Conservation (phyloP, 352 stramenopile species). For the Lagenidium sp. region DNA sequence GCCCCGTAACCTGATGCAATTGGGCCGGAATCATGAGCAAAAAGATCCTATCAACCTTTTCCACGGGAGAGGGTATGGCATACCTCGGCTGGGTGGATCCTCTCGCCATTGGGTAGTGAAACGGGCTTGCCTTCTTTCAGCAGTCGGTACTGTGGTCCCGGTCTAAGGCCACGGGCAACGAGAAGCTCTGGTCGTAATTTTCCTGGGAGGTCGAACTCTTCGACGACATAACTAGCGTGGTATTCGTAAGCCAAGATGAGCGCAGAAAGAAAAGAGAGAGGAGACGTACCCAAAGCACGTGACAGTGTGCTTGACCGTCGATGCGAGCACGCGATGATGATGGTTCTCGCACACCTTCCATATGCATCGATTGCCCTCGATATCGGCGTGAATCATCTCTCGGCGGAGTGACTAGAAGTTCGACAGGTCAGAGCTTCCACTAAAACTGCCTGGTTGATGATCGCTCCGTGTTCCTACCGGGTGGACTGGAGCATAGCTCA, state of each 20-base stretch:
- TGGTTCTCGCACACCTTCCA: slow-evolving; percentile 74
- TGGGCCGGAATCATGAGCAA: too few relatives aligned
- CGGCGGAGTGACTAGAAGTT: slow-evolving; percentile 47
- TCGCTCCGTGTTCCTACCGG: slow-evolving; percentile 20
- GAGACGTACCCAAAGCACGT: slow-evolving; percentile 61
- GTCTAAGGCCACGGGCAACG: slow-evolving; percentile 66
- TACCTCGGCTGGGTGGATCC: slow-evolving; percentile 78
- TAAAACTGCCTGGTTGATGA: too few relatives aligned
- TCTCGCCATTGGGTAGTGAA: slow-evolving; percentile 64
- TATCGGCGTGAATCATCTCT: slow-evolving; percentile 44
- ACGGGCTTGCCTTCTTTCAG: slow-evolving; percentile 86
- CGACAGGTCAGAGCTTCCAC: too few relatives aligned
- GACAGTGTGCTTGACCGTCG: slow-evolving; percentile 67
- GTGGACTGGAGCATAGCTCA: slow-evolving; percentile 44
- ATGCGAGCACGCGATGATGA: slow-evolving; percentile 47
- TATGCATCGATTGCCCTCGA: slow-evolving; percentile 39
- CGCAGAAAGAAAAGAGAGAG: neutral
- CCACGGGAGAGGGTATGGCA: neutral
- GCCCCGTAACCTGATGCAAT: slow-evolving; percentile 57
- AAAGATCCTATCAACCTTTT: too few relatives aligned
- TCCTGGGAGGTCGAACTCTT: slow-evolving; percentile 63
- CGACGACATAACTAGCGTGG: slow-evolving; percentile 55
- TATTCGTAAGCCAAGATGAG: neutral
- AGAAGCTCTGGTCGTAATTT: slow-evolving; percentile 84
- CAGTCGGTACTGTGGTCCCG: slow-evolving; percentile 83